phyloP scores from a whole-genome alignment of 768 basidiomycete genomes.

The Leccinum fibrillosum region DNA sequence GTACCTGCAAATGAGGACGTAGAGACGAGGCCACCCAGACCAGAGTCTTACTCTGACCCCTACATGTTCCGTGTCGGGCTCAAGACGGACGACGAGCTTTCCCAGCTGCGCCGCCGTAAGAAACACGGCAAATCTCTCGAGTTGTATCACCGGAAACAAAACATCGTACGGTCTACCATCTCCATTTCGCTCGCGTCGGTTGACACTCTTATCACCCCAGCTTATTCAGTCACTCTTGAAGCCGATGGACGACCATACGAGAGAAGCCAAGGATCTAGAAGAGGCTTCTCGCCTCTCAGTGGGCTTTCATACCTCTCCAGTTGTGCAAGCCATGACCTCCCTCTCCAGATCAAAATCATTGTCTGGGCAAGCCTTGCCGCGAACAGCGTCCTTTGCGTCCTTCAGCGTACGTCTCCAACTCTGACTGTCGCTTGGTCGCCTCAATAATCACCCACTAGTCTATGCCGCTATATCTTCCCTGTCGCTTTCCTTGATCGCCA shows the following conservation, averaged over 20 bases:
- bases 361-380: conserved; percentile 75
- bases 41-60: conserved; percentile 50
- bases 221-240: conserved; percentile 82
- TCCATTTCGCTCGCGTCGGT: neutral
- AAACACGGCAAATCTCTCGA: conserved; percentile 63
- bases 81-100: conserved; percentile 60
- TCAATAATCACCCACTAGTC: conserved; percentile 42
- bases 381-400: conserved; percentile 69
- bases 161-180: conserved; percentile 47
- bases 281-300: conserved; percentile 66
- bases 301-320: conserved; percentile 20
- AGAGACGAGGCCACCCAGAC: conserved; percentile 39
- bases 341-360: conserved; percentile 76
- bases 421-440: neutral
- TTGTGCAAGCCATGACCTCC: neutral
- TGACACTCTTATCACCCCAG: conserved; percentile 36
- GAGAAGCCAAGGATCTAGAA: conserved; percentile 72
- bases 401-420: conserved; percentile 51
- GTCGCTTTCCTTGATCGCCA: conserved; percentile 86
- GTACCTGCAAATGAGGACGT: conserved; percentile 10
- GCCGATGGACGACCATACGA: conserved; percentile 85
- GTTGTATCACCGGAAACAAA: conserved; percentile 67
- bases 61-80: conserved; percentile 61
- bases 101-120: conserved; percentile 51
- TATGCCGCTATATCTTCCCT: conserved; percentile 86